Conservation (phyloP, 805 yeast species). For the Yarrowia divulgata region DNA sequence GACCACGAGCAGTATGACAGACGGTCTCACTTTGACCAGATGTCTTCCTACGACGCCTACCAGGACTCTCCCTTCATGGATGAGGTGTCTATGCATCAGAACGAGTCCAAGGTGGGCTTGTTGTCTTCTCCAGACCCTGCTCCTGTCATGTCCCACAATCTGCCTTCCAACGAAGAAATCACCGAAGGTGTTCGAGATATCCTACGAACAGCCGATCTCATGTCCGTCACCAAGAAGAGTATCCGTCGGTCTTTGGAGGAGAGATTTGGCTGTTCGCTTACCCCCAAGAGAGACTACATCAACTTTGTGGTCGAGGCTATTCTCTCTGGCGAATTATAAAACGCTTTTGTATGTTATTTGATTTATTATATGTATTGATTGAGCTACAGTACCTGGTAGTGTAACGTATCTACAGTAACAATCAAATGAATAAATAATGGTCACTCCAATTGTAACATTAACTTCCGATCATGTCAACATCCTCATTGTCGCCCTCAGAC, state of each 20-base stretch:
- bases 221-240: conserved; percentile 52
- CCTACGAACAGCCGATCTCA: conserved; percentile 51
- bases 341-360: conserved; percentile 16
- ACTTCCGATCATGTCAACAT: too few relatives aligned
- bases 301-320: conserved; percentile 53
- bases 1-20: conserved; percentile 33
- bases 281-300: conserved; percentile 51
- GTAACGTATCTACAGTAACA: too few relatives aligned
- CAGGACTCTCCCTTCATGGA: conserved; percentile 37
- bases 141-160: conserved; percentile 42
- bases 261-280: conserved; percentile 50
- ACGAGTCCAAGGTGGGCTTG: conserved; percentile 21
- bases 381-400: too few relatives aligned
- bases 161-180: conserved; percentile 52
- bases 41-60: conserved; percentile 34
- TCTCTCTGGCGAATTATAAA: conserved; percentile 52
- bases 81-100: conserved; percentile 35
- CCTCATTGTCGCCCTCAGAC: too few relatives aligned
- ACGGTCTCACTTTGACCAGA: conserved; percentile 25
- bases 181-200: conserved; percentile 52
- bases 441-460: too few relatives aligned
- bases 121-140: conserved; percentile 30
- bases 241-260: conserved; percentile 51
- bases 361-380: conserved; percentile 3
- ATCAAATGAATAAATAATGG: neutral